Percentiles rank a stretch among this genome's conserved stretches.
Evolutionary conservation across 1,139 yeast genomes (phyloP).

Genomic region (Pichia sp.): DNA sequence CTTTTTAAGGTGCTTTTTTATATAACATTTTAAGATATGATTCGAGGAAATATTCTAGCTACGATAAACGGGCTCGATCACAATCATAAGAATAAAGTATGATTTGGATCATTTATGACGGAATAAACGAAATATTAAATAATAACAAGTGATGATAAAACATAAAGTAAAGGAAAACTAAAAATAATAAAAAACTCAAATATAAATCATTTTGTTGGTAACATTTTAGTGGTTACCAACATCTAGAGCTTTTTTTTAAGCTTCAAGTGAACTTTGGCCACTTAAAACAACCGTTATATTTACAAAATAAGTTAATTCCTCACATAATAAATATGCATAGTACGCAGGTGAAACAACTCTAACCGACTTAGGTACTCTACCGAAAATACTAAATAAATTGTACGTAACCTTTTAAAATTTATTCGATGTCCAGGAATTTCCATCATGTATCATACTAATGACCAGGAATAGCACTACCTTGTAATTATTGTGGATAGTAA

Average conservation of each 20-base stretch:
- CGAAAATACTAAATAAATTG: slow-evolving; percentile 27
- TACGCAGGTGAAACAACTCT: slow-evolving; percentile 29
- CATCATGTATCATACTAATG: slow-evolving; percentile 31
- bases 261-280: slow-evolving; percentile 14
- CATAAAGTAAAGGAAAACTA: neutral
- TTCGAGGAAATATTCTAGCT: neutral
- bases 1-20: neutral
- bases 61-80: too few relatives aligned
- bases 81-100: too few relatives aligned
- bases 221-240: slow-evolving; percentile 23
- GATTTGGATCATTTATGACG: too few relatives aligned
- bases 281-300: slow-evolving; percentile 10
- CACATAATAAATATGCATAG: slow-evolving; percentile 28
- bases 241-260: slow-evolving; percentile 18
- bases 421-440: slow-evolving; percentile 26
- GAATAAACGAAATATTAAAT: too few relatives aligned
- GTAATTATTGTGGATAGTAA: slow-evolving; percentile 29
- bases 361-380: slow-evolving; percentile 30
- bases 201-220: slow-evolving; percentile 22
- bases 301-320: slow-evolving; percentile 27
- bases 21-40: neutral
- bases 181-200: slow-evolving; percentile 8
- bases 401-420: slow-evolving; percentile 25
- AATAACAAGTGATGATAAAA: neutral
- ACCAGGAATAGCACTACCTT: slow-evolving; percentile 31